Evolutionary conservation across 805 yeast species (phyloP), one percentile per base, ranked within the genome.

Genomic region (Saccharomycopsis malanga): DNA sequence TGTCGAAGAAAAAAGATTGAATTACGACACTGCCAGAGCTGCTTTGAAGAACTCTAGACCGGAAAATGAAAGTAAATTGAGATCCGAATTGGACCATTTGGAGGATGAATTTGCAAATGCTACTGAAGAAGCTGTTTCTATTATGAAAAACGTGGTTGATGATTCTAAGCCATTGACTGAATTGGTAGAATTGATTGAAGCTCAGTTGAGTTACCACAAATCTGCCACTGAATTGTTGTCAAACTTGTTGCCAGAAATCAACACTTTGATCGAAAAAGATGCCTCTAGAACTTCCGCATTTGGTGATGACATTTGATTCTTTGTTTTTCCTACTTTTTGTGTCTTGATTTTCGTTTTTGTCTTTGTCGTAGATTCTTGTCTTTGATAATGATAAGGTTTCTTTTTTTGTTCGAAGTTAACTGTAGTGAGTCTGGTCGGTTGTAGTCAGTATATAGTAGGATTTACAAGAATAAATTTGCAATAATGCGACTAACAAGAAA

Each of bases 101-200:
- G 96, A 87, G 67, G 96, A 87, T 59, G 89, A 83, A 59, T 87
- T 87, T 63, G 95, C 93, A 40, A 86, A 84, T 56, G 83, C 89
- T 21, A 87, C 87, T 30, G 95, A 87, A 67, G 93, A 83, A 59
- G 93, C 95, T 34, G 87, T 86, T 46, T 69, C 79, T 34, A 77
- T 83, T 50, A 82, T 87, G 89, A 86, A 81, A 68, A 80, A 81
- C 60, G 89, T 83, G 24, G 75, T 87, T 55, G 80, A 81, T 48
- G 72, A 79, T 47, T 79, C 88, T 18, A 74, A 78, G 56, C 83
- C 88, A 15, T 70, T 84, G 55, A 73, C 77, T 44, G 81, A 81
- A 61, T 67, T 86, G 49, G 70, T 73, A 51, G 87, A 81, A 61
- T 73, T 87, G 56, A 76, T 81, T 48, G 73, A 73, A 59, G 95